These are phyloP conservation scores for Solanum pennellii DNA, from an alignment of 257 asterid species.

Conservation along the genomic window DNA sequence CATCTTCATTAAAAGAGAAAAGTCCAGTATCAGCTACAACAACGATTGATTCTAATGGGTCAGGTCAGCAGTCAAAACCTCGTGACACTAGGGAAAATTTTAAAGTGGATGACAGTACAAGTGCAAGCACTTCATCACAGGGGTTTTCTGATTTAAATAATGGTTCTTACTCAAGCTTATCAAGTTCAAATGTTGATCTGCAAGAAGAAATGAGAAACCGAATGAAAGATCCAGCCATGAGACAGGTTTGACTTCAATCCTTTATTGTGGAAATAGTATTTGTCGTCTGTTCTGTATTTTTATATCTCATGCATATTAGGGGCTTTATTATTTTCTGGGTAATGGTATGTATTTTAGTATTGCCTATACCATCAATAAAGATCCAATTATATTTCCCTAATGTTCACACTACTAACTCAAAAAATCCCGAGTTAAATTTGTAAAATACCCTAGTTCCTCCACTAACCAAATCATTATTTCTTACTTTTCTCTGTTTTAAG, in stretches of 20 bases:
- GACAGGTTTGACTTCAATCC: conserved; percentile 45
- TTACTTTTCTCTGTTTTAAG: neutral
- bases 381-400: neutral
- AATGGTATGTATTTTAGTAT: neutral
- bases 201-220: conserved; percentile 95
- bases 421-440: neutral
- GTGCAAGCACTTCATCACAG: conserved; percentile 40
- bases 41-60: conserved; percentile 20
- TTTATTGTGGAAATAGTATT: neutral
- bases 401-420: neutral
- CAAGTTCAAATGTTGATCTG: conserved; percentile 48
- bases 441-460: neutral
- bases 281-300: neutral
- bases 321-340: neutral
- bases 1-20: conserved; percentile 62
- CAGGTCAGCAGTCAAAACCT: conserved; percentile 15
- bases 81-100: conserved; percentile 18
- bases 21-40: conserved; percentile 30
- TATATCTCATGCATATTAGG: neutral
- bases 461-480: neutral
- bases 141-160: conserved; percentile 15
- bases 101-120: conserved; percentile 14
- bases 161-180: conserved; percentile 33
- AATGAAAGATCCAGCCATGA: conserved; percentile 97
- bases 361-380: neutral